These are phyloP conservation scores for Aristolochia contorta DNA, from an alignment of 164 flowering plant genomes.

Conservation along the genomic window DNA sequence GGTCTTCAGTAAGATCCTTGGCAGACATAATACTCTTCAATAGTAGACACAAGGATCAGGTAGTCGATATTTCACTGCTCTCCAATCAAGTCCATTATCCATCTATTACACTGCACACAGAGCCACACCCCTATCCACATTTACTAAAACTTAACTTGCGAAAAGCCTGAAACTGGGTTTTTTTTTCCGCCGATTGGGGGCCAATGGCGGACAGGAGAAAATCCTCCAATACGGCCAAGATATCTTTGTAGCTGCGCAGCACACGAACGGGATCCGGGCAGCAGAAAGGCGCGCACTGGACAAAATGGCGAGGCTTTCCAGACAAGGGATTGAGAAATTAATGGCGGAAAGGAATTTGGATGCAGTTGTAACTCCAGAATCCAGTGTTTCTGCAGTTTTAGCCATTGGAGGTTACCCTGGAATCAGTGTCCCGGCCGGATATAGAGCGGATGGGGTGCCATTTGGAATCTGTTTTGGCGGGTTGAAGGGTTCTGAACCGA, in stretches of 20 bases:
- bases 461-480: constrained; percentile 46
- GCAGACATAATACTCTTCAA: constrained; percentile 53
- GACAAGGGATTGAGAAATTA: constrained; percentile 31
- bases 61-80: constrained; percentile 3
- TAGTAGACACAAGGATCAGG: constrained; percentile 25
- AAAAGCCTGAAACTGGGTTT: background rate
- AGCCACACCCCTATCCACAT: background rate
- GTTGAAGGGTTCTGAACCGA: constrained; percentile 35
- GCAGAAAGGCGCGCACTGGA: constrained; percentile 17
- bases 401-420: constrained; percentile 46
- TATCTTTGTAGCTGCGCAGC: constrained; percentile 11
- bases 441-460: constrained; percentile 29
- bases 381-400: constrained; percentile 13
- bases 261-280: constrained; percentile 23
- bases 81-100: too few relatives aligned
- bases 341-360: constrained; percentile 32
- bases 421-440: constrained; percentile 45
- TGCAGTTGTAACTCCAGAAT: constrained; percentile 31
- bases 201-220: constrained; percentile 22
- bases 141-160: background rate
- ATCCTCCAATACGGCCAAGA: constrained; percentile 20
- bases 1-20: constrained; percentile 45
- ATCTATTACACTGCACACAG: too few relatives aligned
- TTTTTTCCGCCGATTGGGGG: too few relatives aligned
- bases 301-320: constrained; percentile 13